Conservation (phyloP, 2,329 filamentous ascomycete species). For the Aureobasidium uvarum region DNA sequence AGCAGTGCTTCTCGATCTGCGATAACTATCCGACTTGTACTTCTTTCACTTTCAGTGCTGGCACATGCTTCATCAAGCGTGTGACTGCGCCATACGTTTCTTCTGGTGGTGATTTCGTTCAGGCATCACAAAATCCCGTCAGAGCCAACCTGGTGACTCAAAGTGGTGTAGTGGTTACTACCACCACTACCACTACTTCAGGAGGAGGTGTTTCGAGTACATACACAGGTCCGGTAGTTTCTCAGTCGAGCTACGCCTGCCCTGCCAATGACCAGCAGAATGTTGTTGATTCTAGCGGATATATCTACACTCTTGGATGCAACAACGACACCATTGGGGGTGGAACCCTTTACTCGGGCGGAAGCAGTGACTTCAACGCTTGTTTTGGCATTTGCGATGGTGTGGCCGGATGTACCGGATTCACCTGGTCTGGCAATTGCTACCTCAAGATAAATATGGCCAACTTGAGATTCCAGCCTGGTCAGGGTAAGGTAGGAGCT, state of each 20-base stretch:
- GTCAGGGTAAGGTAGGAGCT: not conserved
- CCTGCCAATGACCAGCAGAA: not conserved
- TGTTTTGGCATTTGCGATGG: constrained; percentile 33
- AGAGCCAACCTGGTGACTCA: constrained; percentile 8
- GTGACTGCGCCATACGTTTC: not conserved
- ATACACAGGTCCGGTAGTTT: not conserved
- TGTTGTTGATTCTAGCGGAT: not conserved
- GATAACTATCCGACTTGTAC: constrained; percentile 3
- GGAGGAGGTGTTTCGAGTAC: not conserved
- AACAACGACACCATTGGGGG: constrained; percentile 17
- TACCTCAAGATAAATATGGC: not conserved
- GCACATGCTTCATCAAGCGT: constrained; percentile 6
- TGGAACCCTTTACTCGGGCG: not conserved
- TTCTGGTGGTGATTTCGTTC: not conserved
- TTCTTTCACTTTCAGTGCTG: not conserved
- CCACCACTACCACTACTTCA: not conserved
- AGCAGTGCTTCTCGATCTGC: constrained; percentile 4
- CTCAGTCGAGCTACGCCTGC: constrained; percentile 12
- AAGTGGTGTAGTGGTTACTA: not conserved
- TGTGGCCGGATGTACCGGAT: not conserved
- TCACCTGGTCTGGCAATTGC: not conserved
- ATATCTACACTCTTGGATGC: constrained; percentile 7
- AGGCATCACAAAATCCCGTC: constrained; percentile 22
- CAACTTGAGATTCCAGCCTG: not conserved
- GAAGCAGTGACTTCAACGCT: constrained; percentile 22